These are phyloP conservation scores for Nakataea oryzae DNA, from an alignment of 2,329 filamentous ascomycete species.

Conservation along the genomic window DNA sequence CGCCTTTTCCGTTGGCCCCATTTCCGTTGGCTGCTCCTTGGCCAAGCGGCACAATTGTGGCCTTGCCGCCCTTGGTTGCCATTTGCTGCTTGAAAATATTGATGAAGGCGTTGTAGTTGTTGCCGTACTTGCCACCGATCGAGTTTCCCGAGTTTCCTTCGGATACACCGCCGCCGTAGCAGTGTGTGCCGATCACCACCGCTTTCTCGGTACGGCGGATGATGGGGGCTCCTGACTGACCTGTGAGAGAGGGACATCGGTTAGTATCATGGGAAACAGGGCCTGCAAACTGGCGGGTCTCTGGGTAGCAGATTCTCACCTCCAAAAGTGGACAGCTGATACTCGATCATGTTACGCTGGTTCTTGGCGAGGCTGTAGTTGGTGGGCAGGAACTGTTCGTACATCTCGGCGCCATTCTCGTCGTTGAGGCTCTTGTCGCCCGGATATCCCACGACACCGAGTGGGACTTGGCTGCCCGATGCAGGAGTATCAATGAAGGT, in stretches of 20 bases:
- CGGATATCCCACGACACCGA: slow-evolving; percentile 24
- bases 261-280: too few relatives aligned
- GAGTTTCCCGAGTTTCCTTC: slow-evolving; percentile 16
- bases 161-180: slow-evolving; percentile 11
- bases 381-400: slow-evolving; percentile 15
- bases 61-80: neutral
- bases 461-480: neutral
- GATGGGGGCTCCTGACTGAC: slow-evolving; percentile 17
- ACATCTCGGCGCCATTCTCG: slow-evolving; percentile 21
- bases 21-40: slow-evolving; percentile 1
- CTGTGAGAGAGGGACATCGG: slow-evolving; percentile 7
- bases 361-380: slow-evolving; percentile 13
- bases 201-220: slow-evolving; percentile 8
- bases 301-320: slow-evolving; percentile 11
- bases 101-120: slow-evolving; percentile 11
- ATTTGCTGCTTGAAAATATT: slow-evolving; percentile 4
- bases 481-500: slow-evolving; percentile 10
- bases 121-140: slow-evolving; percentile 12
- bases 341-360: slow-evolving; percentile 17
- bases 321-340: slow-evolving; percentile 16
- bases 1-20: neutral
- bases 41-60: neutral
- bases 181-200: slow-evolving; percentile 17
- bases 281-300: too few relatives aligned
- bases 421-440: slow-evolving; percentile 13